A percentile compares a stretch with the other conserved stretches of the same genome.
Conservation (phyloP, 2,329 filamentous ascomycete genomes). For the Penicillium sp. region DNA sequence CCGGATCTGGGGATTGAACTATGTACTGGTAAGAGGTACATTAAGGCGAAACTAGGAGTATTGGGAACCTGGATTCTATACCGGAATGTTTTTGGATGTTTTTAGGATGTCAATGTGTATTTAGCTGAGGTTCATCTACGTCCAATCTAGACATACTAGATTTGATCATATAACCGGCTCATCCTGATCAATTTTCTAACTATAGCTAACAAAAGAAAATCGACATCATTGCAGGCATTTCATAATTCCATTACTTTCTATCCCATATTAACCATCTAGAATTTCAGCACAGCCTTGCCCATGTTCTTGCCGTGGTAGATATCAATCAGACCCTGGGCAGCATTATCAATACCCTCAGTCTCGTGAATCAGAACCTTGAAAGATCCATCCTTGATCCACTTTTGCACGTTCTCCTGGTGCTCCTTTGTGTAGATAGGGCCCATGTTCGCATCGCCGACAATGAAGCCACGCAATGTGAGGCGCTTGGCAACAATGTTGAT, state of each 20-base stretch:
- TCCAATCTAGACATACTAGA: neutral
- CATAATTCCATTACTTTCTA: conserved; percentile 7
- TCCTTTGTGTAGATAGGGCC: conserved; percentile 66
- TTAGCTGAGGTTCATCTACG: neutral
- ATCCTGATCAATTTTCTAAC: neutral
- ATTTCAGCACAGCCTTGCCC: conserved; percentile 79
- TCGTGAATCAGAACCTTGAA: conserved; percentile 69
- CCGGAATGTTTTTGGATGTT: neutral
- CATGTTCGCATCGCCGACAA: conserved; percentile 66
- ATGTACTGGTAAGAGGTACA: neutral
- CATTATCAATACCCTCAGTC: conserved; percentile 76
- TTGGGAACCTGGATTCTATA: no score
- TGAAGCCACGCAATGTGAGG: conserved; percentile 69
- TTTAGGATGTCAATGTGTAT: neutral
- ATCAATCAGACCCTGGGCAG: conserved; percentile 69
- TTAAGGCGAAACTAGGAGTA: no score
- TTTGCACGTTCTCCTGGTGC: conserved; percentile 71
- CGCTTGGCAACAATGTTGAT: conserved; percentile 66
- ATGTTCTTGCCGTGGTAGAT: conserved; percentile 79
- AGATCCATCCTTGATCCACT: conserved; percentile 73
- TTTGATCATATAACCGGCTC: neutral
- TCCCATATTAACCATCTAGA: conserved; percentile 41
- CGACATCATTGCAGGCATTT: neutral
- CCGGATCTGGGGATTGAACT: conserved; percentile 1
- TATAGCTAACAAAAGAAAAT: neutral